A percentile compares a stretch with the other conserved stretches of the same genome.
Evolutionary conservation across 371 early-diverging fungal species (phyloP).

Genomic region (Mortierella polycephala): DNA sequence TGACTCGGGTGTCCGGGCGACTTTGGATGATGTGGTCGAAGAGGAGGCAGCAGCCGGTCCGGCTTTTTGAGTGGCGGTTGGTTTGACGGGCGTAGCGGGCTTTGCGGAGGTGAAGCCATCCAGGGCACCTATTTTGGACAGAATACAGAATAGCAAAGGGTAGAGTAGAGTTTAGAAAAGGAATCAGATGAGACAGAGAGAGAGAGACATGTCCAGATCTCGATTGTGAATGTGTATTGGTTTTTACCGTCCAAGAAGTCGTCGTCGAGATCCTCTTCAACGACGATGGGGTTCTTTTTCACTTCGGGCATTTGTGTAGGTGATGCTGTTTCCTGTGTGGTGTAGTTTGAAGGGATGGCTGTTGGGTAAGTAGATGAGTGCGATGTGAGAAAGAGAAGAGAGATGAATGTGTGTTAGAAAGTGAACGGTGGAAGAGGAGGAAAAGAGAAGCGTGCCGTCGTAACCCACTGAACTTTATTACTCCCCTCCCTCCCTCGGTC

Average conservation of each 20-base stretch:
- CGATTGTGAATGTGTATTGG: neutral
- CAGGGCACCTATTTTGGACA: conserved; percentile 34
- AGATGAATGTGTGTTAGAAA: neutral
- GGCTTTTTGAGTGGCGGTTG: conserved; percentile 36
- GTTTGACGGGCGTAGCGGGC: conserved; percentile 38
- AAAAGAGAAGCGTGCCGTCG: neutral
- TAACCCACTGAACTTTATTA: conserved; percentile 6
- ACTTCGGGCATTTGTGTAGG: conserved; percentile 35
- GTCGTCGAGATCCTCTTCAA: conserved; percentile 54
- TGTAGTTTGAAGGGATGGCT: neutral
- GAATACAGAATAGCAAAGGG: neutral
- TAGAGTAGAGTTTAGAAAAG: neutral
- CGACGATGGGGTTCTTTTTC: conserved; percentile 44
- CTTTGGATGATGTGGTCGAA: conserved; percentile 32
- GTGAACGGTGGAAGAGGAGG: neutral
- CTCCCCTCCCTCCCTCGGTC: neutral
- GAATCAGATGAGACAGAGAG: neutral
- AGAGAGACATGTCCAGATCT: neutral
- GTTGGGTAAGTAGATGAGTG: neutral
- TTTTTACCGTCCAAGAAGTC: conserved; percentile 51
- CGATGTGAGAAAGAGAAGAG: neutral
- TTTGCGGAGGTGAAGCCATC: conserved; percentile 47
- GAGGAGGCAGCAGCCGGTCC: conserved; percentile 12
- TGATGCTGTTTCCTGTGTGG: neutral
- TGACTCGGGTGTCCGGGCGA: conserved; percentile 40